A percentile compares a stretch with the other conserved stretches of the same genome.
phyloP scores from a whole-genome alignment of 2,329 filamentous ascomycete genomes.

The Gnomoniopsis smithogilvyi region DNA sequence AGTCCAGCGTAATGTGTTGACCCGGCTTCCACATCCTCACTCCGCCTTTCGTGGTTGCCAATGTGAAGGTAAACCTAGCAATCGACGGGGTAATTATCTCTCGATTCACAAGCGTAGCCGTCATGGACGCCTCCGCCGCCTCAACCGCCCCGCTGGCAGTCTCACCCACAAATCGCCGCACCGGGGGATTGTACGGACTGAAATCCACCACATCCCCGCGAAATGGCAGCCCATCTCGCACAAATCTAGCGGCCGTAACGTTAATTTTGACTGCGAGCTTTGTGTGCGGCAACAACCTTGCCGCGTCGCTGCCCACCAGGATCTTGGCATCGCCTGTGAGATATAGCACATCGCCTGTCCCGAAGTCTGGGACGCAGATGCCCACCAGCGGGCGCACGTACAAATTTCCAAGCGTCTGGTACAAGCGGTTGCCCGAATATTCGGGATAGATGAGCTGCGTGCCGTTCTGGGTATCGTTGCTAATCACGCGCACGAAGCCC shows the following conservation, averaged over 20 bases:
- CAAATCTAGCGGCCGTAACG: conserved; percentile 58
- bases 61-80: conserved; percentile 55
- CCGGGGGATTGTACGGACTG: conserved; percentile 77
- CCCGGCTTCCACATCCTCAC: conserved; percentile 58
- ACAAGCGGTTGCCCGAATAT: conserved; percentile 79
- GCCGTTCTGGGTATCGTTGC: conserved; percentile 40
- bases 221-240: conserved; percentile 65
- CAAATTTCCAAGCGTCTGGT: conserved; percentile 81
- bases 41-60: conserved; percentile 22
- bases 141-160: conserved; percentile 24
- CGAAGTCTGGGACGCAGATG: conserved; percentile 70
- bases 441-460: conserved; percentile 71
- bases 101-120: conserved; percentile 57
- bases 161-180: conserved; percentile 64
- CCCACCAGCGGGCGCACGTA: conserved; percentile 64
- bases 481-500: conserved; percentile 70
- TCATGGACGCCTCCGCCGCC: conserved; percentile 21
- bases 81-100: conserved; percentile 63
- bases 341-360: conserved; percentile 70
- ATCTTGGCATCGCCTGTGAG: conserved; percentile 67
- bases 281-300: conserved; percentile 60
- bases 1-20: conserved; percentile 76
- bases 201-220: conserved; percentile 54
- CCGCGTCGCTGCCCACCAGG: conserved; percentile 62
- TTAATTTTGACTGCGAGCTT: conserved; percentile 71